Percentiles rank a stretch among this genome's conserved stretches.
phyloP scores from a whole-genome alignment of 768 basidiomycete species.

The Calocybe cyanea region DNA sequence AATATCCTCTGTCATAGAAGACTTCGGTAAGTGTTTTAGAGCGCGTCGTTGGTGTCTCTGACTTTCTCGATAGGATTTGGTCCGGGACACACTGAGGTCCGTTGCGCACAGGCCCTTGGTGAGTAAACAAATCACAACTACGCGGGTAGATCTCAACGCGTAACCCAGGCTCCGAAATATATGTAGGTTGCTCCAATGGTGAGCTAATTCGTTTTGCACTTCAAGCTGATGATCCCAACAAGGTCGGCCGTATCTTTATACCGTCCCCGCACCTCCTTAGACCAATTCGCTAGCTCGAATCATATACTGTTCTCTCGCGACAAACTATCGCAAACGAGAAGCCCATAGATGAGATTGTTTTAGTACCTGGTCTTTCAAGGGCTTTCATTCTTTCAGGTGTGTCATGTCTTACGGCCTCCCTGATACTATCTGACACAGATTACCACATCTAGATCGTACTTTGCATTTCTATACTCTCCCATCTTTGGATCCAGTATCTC shows the following conservation, averaged over 20 bases:
- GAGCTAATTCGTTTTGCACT: slow-evolving; percentile 77
- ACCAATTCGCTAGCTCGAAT: slow-evolving; percentile 38
- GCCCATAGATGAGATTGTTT: slow-evolving; percentile 74
- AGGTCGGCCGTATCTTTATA: slow-evolving; percentile 28
- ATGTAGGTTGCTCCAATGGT: slow-evolving; percentile 83
- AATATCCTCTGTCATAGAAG: slow-evolving; percentile 32
- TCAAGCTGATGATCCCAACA: slow-evolving; percentile 50
- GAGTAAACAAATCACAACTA: slow-evolving; percentile 7
- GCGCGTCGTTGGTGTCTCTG: not conserved
- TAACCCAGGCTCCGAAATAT: slow-evolving; percentile 71
- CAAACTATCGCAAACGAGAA: slow-evolving; percentile 67
- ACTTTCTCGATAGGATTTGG: slow-evolving; percentile 7
- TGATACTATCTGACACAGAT: slow-evolving; percentile 4
- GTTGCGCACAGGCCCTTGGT: slow-evolving; percentile 62
- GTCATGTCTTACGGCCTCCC: slow-evolving; percentile 17
- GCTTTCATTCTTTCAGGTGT: slow-evolving; percentile 75
- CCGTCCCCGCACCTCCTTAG: not conserved
- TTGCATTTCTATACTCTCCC: slow-evolving; percentile 82
- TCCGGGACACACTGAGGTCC: slow-evolving; percentile 25
- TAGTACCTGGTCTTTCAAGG: slow-evolving; percentile 72
- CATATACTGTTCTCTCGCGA: slow-evolving; percentile 65
- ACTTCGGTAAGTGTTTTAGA: slow-evolving; percentile 13
- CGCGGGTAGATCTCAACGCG: not conserved
- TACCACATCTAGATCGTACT: slow-evolving; percentile 44
- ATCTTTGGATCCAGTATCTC: slow-evolving; percentile 66